Conservation (phyloP, 805 yeast genomes). For the Saccharomyces mikatae region DNA sequence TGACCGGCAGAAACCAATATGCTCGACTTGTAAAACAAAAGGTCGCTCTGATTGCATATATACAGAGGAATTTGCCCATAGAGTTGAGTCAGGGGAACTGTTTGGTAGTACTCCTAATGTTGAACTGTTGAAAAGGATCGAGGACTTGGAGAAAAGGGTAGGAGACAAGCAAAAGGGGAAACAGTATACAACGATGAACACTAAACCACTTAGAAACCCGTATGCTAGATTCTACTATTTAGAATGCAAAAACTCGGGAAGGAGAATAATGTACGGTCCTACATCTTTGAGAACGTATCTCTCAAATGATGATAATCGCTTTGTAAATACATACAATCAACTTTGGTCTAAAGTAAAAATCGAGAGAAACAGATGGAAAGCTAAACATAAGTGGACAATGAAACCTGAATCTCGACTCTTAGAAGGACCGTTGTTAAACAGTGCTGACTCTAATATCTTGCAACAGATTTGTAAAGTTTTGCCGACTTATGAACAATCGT, state of each 20-base stretch:
- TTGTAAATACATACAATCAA: slow-evolving; percentile 13
- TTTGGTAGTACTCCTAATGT: slow-evolving; percentile 20
- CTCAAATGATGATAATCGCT: slow-evolving; percentile 10
- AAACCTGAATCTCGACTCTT: slow-evolving; percentile 1
- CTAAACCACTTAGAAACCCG: slow-evolving; percentile 4
- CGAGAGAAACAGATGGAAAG: slow-evolving; percentile 6
- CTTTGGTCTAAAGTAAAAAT: slow-evolving; percentile 21
- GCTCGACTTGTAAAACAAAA: slow-evolving; percentile 21
- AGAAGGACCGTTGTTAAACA: slow-evolving; percentile 15
- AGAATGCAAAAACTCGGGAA: slow-evolving; percentile 16
- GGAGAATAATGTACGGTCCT: slow-evolving; percentile 25
- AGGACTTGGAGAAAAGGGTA: neutral
- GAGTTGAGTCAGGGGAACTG: slow-evolving; percentile 13
- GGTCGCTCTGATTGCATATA: slow-evolving; percentile 15
- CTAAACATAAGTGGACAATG: neutral
- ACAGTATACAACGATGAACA: neutral
- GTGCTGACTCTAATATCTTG: neutral
- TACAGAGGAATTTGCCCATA: slow-evolving; percentile 11
- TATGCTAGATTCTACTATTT: slow-evolving; percentile 9
- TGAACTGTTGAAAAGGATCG: slow-evolving; percentile 15
- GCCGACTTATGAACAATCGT: slow-evolving; percentile 17
- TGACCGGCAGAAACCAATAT: slow-evolving; percentile 23
- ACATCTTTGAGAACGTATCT: slow-evolving; percentile 22
- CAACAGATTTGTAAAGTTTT: slow-evolving; percentile 8
- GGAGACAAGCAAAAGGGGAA: neutral